phyloP scores from a whole-genome alignment of 2,329 filamentous ascomycete species.

The Curvularia verruculosa region DNA sequence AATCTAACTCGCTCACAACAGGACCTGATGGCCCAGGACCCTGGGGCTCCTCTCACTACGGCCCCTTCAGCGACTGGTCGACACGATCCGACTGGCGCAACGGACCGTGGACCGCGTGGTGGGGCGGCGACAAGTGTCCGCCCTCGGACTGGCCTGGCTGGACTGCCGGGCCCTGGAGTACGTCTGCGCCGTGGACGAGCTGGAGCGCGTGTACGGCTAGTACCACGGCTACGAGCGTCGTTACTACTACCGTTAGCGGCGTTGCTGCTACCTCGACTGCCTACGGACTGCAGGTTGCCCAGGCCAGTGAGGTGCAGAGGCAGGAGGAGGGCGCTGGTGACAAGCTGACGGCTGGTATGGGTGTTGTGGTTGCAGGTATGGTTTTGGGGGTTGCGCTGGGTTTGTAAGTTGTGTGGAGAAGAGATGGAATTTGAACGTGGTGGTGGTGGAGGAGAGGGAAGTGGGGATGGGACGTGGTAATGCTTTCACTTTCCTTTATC shows the following conservation, averaged over 20 bases:
- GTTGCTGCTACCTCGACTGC: conserved; percentile 29
- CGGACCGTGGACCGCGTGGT: conserved; percentile 46
- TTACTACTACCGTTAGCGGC: conserved; percentile 39
- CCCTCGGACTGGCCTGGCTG: conserved; percentile 46
- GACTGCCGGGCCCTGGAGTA: conserved; percentile 46
- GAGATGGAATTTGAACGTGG: too few species aligned
- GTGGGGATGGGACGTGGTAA: background rate
- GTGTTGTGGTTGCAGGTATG: conserved; percentile 28
- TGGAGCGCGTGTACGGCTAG: conserved; percentile 42
- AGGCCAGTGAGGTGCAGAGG: conserved; percentile 19
- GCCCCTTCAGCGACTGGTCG: conserved; percentile 39
- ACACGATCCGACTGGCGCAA: conserved; percentile 36
- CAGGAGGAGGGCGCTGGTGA: conserved; percentile 13
- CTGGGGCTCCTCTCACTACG: conserved; percentile 35
- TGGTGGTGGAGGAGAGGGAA: background rate
- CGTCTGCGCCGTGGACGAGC: conserved; percentile 44
- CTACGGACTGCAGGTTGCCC: conserved; percentile 45
- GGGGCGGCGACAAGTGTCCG: conserved; percentile 42
- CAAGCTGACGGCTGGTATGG: conserved; percentile 27
- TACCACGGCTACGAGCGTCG: conserved; percentile 41
- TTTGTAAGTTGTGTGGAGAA: conserved; percentile 18
- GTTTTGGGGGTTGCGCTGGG: conserved; percentile 31
- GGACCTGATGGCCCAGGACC: conserved; percentile 35
- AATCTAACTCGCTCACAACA: background rate
- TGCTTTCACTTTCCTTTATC: background rate